phyloP scores from a whole-genome alignment of 1,284 basidiomycete genomes.

The Ceratobasidium theobromae region DNA sequence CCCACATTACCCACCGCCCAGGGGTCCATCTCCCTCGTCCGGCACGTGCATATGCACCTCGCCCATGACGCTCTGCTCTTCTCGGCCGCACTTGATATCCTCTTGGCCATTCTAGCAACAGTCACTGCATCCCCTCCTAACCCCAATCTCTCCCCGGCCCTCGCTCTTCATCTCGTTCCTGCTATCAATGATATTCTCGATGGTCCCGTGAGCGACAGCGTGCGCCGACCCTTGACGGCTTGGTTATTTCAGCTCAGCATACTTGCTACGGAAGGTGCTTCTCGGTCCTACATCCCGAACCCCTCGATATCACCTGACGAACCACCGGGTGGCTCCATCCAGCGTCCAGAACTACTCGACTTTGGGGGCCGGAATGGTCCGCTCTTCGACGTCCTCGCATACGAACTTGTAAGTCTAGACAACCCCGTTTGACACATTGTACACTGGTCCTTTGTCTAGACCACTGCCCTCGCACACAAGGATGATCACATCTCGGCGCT shows the following conservation, averaged over 20 bases:
- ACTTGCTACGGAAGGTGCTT: constrained; percentile 10
- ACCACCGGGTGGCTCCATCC: constrained; percentile 5
- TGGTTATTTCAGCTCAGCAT: constrained; percentile 24
- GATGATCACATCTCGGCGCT: constrained; percentile 15
- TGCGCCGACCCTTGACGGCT: constrained; percentile 15
- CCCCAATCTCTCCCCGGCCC: constrained; percentile 15
- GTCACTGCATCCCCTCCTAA: constrained; percentile 19
- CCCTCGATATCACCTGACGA: not conserved
- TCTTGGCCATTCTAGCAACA: constrained; percentile 5
- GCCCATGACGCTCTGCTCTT: constrained; percentile 10
- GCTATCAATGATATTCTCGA: constrained; percentile 9
- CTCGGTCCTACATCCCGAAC: not conserved
- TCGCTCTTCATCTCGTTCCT: constrained; percentile 19
- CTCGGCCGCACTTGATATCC: constrained; percentile 15
- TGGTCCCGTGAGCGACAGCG: constrained; percentile 13
- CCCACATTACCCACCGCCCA: constrained; percentile 27
- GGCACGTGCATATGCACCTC: constrained; percentile 25
- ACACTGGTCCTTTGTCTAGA: not conserved
- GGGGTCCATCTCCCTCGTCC: constrained; percentile 20
- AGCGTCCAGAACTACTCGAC: constrained; percentile 24
- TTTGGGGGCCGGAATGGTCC: constrained; percentile 7
- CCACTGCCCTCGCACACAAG: not conserved
- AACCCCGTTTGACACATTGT: not conserved
- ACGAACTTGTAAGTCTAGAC: constrained; percentile 7
- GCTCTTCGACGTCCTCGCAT: constrained; percentile 13